Conservation (phyloP, 768 basidiomycete genomes). For the Podaxis rugospora region DNA sequence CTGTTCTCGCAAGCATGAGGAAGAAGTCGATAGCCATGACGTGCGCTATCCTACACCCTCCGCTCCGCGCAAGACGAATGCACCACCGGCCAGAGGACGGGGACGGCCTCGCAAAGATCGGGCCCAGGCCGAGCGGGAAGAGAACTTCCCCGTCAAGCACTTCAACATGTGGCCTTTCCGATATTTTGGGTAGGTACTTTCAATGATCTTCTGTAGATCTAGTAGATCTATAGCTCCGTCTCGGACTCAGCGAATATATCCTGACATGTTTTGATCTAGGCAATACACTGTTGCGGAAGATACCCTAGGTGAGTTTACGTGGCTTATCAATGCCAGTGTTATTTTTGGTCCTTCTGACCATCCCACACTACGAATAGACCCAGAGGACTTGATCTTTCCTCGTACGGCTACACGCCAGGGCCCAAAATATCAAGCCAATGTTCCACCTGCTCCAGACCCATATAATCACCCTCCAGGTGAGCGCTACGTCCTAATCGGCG, state of each 20-base stretch:
- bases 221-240: conserved; percentile 8
- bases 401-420: conserved; percentile 90
- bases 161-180: conserved; percentile 93
- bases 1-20: conserved; percentile 83
- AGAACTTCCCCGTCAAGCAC: conserved; percentile 73
- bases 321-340: not conserved
- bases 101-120: conserved; percentile 78
- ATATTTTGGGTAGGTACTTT: conserved; percentile 83
- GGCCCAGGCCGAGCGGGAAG: conserved; percentile 68
- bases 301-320: conserved; percentile 61
- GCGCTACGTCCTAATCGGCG: conserved; percentile 1
- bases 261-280: conserved; percentile 34
- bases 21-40: conserved; percentile 76
- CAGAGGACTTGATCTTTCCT: conserved; percentile 96
- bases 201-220: conserved; percentile 6
- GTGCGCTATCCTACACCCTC: conserved; percentile 54
- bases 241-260: conserved; percentile 2
- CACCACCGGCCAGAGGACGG: conserved; percentile 66
- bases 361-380: conserved; percentile 51
- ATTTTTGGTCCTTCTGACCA: conserved; percentile 4
- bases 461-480: conserved; percentile 35
- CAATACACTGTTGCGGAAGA: conserved; percentile 90
- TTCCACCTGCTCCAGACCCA: conserved; percentile 43
- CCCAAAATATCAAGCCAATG: conserved; percentile 75
- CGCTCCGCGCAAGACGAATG: conserved; percentile 54